Base-by-base conservation (phyloP, 2,329 filamentous ascomycete genomes). In the Alternaria ventricosa region DNA sequence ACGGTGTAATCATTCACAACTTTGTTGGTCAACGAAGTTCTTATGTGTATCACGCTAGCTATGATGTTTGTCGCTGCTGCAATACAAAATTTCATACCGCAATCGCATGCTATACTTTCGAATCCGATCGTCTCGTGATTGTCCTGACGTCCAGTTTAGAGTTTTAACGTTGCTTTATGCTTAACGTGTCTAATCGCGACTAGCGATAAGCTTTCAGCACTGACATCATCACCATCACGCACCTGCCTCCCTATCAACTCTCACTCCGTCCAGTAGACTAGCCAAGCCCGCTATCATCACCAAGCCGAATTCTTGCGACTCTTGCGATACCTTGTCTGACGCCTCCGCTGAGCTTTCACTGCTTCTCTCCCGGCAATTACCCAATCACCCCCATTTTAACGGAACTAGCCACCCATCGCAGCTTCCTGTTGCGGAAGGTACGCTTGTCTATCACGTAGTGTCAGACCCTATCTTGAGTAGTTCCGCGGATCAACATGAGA, bases 401-500 rank as follows among this genome's bases (percentile, higher is more conserved):
- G 25, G 43, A 43, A 36, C 9, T n/a, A 47, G n/a, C 54, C 41
- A n/a, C 36, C 22, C 23, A 55, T 50, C n/a, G 33, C 61, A 70
- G 67, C 71, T 74, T 71, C 71, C 71, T 64, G 22, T 65, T 72
- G 43, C n/a, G 70, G 71, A 49, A 69, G 53, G 25, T 22, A 36
- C 25, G 12, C 5, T 30, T 65, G 63, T 65, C 63, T 47, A 69
- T 66, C 65, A 66, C 65, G 63, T 47, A 57, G 54, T 56, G 54
- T 61, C 55, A 36, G 49, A 53, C 20, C 65, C 60, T 71, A 68
- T 70, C 64, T 60, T 54, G 44, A 60, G 36, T 44, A 46, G 20
- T n/a, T 41, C 62, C 50, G 60, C 61, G 47, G 64, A 64, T 69
- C 63, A 61, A 51, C 46, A 15, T 41, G 30, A 44, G 25, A 43